A percentile compares a stretch with the other conserved stretches of the same genome.
These are phyloP conservation scores for Neopestalotiopsis clavispora DNA, from an alignment of 2,329 filamentous ascomycete genomes.

Conservation along the genomic window DNA sequence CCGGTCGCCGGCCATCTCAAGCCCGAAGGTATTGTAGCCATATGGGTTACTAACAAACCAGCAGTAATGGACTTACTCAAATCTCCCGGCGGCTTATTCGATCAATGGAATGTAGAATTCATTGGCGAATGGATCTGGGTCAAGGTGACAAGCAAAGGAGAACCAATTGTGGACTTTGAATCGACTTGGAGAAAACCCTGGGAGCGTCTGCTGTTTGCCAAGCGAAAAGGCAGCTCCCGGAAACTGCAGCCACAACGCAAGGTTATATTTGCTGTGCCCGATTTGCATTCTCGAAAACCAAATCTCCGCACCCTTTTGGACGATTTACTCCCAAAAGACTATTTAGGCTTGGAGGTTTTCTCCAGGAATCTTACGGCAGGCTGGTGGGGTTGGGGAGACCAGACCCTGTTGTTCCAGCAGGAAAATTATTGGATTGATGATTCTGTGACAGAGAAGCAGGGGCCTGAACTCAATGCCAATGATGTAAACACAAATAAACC, in stretches of 20 bases:
- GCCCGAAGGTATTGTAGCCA: slow-evolving; percentile 62
- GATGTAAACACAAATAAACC: background rate
- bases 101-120: slow-evolving; percentile 68
- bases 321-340: slow-evolving; percentile 54
- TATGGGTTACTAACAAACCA: slow-evolving; percentile 81
- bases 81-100: slow-evolving; percentile 63
- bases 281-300: slow-evolving; percentile 80
- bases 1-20: slow-evolving; percentile 62
- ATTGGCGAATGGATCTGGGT: slow-evolving; percentile 80
- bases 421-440: slow-evolving; percentile 51
- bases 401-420: slow-evolving; percentile 73
- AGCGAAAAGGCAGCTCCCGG: slow-evolving; percentile 41
- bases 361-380: slow-evolving; percentile 74
- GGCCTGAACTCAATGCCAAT: background rate
- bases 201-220: slow-evolving; percentile 72
- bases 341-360: slow-evolving; percentile 75
- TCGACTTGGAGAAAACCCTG: slow-evolving; percentile 75
- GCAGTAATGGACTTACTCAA: slow-evolving; percentile 60
- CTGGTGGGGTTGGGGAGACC: slow-evolving; percentile 82
- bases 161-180: slow-evolving; percentile 66
- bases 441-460: background rate
- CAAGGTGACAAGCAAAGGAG: slow-evolving; percentile 70
- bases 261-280: slow-evolving; percentile 72
- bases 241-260: slow-evolving; percentile 47
- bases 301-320: slow-evolving; percentile 68